phyloP scores from a whole-genome alignment of 163 green algal species.

The Chlamydomonas reinhardtii region DNA sequence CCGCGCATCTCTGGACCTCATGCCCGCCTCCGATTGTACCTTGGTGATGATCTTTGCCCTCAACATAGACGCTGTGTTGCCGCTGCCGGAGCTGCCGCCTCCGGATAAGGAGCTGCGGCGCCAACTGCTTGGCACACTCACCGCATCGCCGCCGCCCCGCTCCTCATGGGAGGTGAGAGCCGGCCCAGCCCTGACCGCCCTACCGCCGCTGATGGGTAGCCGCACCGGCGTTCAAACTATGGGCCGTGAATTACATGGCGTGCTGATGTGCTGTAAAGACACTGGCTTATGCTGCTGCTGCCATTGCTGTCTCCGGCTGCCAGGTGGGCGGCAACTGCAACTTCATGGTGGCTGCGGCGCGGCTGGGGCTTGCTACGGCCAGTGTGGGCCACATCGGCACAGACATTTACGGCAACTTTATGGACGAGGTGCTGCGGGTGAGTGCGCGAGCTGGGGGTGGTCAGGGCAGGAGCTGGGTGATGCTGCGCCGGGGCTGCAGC shows the following conservation, averaged over 20 bases:
- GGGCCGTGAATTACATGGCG: too few species aligned
- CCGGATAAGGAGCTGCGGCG: slow-evolving; percentile 46
- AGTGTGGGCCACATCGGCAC: slow-evolving; percentile 85
- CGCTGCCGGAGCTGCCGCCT: slow-evolving; percentile 71
- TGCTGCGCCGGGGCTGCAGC: too few species aligned
- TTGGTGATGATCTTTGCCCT: too few species aligned
- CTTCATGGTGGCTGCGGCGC: slow-evolving; percentile 88
- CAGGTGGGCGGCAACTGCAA: slow-evolving; percentile 93
- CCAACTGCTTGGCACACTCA: slow-evolving; percentile 67
- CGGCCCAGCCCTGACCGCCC: too few species aligned
- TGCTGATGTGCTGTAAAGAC: too few species aligned
- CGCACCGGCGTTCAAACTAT: too few species aligned
- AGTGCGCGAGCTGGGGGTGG: neutral
- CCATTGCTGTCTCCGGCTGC: too few species aligned
- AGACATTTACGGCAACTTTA: slow-evolving; percentile 89
- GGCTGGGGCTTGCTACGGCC: slow-evolving; percentile 78
- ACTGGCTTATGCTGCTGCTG: too few species aligned
- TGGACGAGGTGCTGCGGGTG: slow-evolving; percentile 81
- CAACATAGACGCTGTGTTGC: slow-evolving; percentile 87
- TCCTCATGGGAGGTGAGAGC: slow-evolving; percentile 40
- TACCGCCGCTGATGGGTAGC: too few species aligned
- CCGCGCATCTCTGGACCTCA: too few species aligned
- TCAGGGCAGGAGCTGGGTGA: neutral
- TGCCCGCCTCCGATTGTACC: too few species aligned
- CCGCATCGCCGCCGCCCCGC: slow-evolving; percentile 34